A percentile compares a stretch with the other conserved stretches of the same genome.
Conservation (phyloP, 768 basidiomycete species). For the Tricholoma flavovirens region DNA sequence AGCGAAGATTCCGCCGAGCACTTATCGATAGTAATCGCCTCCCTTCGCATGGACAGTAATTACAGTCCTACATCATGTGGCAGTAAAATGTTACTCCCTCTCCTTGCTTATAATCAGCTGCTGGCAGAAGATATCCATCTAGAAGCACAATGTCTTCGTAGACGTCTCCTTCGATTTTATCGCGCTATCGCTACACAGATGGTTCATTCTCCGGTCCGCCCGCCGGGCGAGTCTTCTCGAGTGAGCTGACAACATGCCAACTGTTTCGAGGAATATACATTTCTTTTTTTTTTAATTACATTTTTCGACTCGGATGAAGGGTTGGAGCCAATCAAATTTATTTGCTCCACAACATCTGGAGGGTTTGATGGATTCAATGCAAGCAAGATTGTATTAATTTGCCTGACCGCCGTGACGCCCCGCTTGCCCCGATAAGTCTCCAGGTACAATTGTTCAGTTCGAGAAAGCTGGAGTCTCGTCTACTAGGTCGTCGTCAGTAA, state of each 20-base stretch:
- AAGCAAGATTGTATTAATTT: background rate
- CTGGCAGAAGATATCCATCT: slow-evolving; percentile 39
- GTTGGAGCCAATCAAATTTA: slow-evolving; percentile 68
- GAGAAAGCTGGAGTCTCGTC: slow-evolving; percentile 15
- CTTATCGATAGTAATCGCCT: slow-evolving; percentile 91
- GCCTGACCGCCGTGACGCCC: slow-evolving; percentile 79
- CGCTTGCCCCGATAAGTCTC: slow-evolving; percentile 86
- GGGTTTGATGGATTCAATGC: background rate
- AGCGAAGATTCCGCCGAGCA: slow-evolving; percentile 81
- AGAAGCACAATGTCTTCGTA: slow-evolving; percentile 80
- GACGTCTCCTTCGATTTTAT: slow-evolving; percentile 66
- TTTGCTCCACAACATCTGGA: slow-evolving; percentile 70
- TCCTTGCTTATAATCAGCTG: slow-evolving; percentile 63
- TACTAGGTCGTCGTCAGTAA: slow-evolving; percentile 1
- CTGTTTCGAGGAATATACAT: slow-evolving; percentile 75
- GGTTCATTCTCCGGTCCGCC: slow-evolving; percentile 37
- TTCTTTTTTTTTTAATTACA: slow-evolving; percentile 88
- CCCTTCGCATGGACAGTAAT: background rate
- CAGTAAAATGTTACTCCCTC: slow-evolving; percentile 88
- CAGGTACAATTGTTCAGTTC: slow-evolving; percentile 46
- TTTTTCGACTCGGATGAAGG: slow-evolving; percentile 81
- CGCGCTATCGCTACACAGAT: slow-evolving; percentile 66
- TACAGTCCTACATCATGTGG: slow-evolving; percentile 64
- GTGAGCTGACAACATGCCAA: slow-evolving; percentile 75
- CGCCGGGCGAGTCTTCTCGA: slow-evolving; percentile 63